Conservation (phyloP, 2,329 filamentous ascomycete species). For the Talaromyces amestolkiae region DNA sequence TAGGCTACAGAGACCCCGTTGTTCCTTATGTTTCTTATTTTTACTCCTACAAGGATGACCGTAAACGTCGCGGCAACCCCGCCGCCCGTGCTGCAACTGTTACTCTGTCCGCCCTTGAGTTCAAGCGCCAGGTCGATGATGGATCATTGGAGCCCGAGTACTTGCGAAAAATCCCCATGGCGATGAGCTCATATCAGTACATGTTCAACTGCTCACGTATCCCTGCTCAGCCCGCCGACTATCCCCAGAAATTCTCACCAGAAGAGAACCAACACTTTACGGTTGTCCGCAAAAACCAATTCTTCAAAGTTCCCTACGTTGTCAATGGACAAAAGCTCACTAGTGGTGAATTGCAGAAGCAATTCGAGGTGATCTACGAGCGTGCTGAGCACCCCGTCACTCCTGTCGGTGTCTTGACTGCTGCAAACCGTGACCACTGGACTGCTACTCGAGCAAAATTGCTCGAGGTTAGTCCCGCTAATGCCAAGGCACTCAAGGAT, state of each 20-base stretch:
- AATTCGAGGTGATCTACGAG: constrained; percentile 83
- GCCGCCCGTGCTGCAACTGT: constrained; percentile 91
- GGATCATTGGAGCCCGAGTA: constrained; percentile 91
- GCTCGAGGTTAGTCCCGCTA: constrained; percentile 71
- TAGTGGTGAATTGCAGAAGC: constrained; percentile 81
- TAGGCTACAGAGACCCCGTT: constrained; percentile 89
- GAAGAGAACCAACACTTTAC: constrained; percentile 81
- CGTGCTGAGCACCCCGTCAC: constrained; percentile 65
- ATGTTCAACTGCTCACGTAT: constrained; percentile 97
- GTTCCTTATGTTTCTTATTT: constrained; percentile 99
- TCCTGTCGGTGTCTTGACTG: constrained; percentile 79
- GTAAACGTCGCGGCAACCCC: constrained; percentile 79
- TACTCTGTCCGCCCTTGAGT: constrained; percentile 79
- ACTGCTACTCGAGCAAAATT: constrained; percentile 76
- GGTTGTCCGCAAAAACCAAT: constrained; percentile 91
- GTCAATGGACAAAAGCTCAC: constrained; percentile 81
- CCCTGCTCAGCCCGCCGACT: constrained; percentile 75
- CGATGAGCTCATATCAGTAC: constrained; percentile 97
- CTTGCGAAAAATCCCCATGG: constrained; percentile 96
- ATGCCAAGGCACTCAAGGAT: constrained; percentile 71
- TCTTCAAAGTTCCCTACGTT: constrained; percentile 88
- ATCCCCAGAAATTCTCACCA: constrained; percentile 74
- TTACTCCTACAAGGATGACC: constrained; percentile 96
- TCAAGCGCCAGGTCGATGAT: constrained; percentile 86
- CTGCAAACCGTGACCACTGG: constrained; percentile 92